These are phyloP conservation scores for Crithidia sp. DNA, from an alignment of 208 protist genomes.

Conservation along the genomic window DNA sequence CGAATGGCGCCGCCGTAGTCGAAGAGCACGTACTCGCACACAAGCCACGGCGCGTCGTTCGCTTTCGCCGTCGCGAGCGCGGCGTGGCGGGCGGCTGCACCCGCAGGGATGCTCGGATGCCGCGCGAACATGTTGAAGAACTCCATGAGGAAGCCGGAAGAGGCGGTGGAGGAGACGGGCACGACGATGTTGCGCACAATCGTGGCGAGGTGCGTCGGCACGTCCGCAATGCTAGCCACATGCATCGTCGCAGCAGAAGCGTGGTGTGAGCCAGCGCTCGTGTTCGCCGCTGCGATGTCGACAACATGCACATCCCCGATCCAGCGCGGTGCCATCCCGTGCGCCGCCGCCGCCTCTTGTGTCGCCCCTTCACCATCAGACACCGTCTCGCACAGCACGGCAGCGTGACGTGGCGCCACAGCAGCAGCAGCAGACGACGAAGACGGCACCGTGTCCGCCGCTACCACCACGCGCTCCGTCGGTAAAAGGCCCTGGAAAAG, in stretches of 20 bases:
- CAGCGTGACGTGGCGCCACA: constrained; percentile 26
- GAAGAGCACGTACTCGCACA: constrained; percentile 49
- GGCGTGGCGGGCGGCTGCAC: constrained; percentile 42
- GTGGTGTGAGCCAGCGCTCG: not conserved
- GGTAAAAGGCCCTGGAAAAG: not conserved
- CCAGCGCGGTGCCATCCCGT: constrained; percentile 22
- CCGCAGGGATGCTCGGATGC: constrained; percentile 31
- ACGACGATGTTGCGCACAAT: constrained; percentile 36
- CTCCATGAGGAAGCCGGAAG: constrained; percentile 21
- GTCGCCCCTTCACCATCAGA: no score
- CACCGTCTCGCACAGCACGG: constrained; percentile 36
- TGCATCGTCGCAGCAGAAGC: not conserved
- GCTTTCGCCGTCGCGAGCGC: constrained; percentile 21
- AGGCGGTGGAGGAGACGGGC: constrained; percentile 11
- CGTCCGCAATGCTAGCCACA: constrained; percentile 10
- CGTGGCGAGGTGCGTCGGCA: constrained; percentile 38
- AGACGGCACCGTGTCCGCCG: not conserved
- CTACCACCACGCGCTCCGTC: not conserved
- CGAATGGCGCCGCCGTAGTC: constrained; percentile 64
- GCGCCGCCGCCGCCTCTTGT: not conserved
- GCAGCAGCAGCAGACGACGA: not conserved
- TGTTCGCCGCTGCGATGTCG: constrained; percentile 13
- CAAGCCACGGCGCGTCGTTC: constrained; percentile 61
- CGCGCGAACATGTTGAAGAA: constrained; percentile 39
- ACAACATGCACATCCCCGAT: constrained; percentile 40